phyloP scores from a whole-genome alignment of 805 yeast species.

The Jamesozyma spencerorum region DNA sequence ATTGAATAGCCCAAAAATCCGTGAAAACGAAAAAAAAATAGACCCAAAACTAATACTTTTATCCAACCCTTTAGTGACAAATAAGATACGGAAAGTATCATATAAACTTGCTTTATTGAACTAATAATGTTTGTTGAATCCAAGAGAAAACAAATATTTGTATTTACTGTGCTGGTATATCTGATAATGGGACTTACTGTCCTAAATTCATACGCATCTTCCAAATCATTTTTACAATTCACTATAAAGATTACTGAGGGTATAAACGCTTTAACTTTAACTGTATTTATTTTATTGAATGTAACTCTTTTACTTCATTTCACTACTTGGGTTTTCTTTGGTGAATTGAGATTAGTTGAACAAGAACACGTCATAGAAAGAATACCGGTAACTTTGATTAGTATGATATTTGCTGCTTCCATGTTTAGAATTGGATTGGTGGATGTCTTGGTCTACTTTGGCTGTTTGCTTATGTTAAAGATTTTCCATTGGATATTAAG shows the following conservation, averaged over 20 bases:
- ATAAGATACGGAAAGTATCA: no score
- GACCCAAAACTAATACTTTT: no score
- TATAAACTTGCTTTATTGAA: not conserved
- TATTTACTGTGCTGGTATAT: slow-evolving; percentile 1
- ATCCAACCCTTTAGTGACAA: no score
- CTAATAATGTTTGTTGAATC: not conserved
- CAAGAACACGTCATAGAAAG: slow-evolving; percentile 63
- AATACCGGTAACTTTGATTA: slow-evolving; percentile 55
- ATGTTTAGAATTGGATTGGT: slow-evolving; percentile 42
- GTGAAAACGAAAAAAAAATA: no score
- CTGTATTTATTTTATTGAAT: slow-evolving; percentile 37
- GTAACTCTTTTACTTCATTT: slow-evolving; percentile 36
- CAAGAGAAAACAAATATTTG: slow-evolving; percentile 2
- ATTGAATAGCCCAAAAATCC: no score
- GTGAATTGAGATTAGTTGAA: slow-evolving; percentile 66
- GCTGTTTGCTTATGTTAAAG: slow-evolving; percentile 42
- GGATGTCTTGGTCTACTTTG: slow-evolving; percentile 34
- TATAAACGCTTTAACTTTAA: slow-evolving; percentile 33
- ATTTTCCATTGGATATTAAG: slow-evolving; percentile 68
- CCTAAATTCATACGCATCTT: slow-evolving; percentile 3
- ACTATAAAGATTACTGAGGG: slow-evolving; percentile 46
- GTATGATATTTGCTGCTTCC: slow-evolving; percentile 48
- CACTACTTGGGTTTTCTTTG: slow-evolving; percentile 52
- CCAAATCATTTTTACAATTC: slow-evolving; percentile 32
- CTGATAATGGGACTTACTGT: slow-evolving; percentile 1